Conservation (phyloP, 352 stramenopile genomes). For the Phytopythium delawarense region DNA sequence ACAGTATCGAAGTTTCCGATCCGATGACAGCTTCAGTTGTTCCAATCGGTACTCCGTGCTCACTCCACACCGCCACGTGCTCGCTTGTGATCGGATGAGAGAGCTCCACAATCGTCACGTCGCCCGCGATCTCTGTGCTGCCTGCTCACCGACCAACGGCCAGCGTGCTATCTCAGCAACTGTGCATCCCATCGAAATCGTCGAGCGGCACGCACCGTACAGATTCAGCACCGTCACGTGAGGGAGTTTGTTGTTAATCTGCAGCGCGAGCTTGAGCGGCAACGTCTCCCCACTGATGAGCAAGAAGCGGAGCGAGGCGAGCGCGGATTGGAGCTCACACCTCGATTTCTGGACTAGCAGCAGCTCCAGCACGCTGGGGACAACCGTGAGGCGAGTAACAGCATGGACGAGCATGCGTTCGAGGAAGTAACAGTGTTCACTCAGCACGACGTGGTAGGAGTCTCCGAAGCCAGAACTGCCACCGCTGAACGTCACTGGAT, state of each 20-base stretch:
- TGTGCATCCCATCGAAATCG: constrained; percentile 1
- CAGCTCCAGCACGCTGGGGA: constrained; percentile 47
- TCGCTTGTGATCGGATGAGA: constrained; percentile 14
- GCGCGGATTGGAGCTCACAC: neutral
- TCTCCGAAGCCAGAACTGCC: neutral
- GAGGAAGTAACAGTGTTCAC: constrained; percentile 26
- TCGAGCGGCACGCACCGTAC: constrained; percentile 30
- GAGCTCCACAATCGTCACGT: constrained; percentile 44
- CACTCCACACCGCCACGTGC: constrained; percentile 21
- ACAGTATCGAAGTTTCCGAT: constrained; percentile 19
- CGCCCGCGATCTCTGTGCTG: constrained; percentile 60
- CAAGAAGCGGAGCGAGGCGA: constrained; percentile 27
- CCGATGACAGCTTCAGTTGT: constrained; percentile 20
- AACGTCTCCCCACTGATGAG: constrained; percentile 54
- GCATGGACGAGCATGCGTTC: constrained; percentile 10
- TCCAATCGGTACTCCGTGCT: constrained; percentile 45
- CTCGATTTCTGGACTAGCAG: constrained; percentile 25
- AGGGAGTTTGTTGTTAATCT: constrained; percentile 20
- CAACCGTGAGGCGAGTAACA: constrained; percentile 39
- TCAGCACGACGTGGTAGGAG: constrained; percentile 26
- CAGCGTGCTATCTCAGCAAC: neutral
- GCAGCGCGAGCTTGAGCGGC: constrained; percentile 16
- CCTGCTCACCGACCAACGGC: constrained; percentile 12
- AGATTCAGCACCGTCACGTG: constrained; percentile 44
- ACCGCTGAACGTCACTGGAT: neutral